Evolutionary conservation across 78 protist genomes (phyloP), one percentile per base, ranked within the genome.

Genomic region (Cavenderia fasciculata): DNA sequence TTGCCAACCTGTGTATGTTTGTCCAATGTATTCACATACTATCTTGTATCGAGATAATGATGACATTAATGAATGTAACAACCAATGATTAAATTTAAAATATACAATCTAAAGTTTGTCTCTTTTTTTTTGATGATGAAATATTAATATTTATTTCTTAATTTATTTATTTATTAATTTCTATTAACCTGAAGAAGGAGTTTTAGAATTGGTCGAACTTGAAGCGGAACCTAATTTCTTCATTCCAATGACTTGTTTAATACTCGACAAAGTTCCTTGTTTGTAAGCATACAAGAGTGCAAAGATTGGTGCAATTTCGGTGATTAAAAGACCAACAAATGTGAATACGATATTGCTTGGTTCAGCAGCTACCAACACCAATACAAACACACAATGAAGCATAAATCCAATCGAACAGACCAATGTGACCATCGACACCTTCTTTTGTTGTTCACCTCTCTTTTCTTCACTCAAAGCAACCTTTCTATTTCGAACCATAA

Each of bases 1-100:
- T 56, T 82, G 90, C 76, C 76, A 82, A 0, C 90, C 90, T 8
- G 79, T 62, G 44, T 68, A 82, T 27, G 63, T 36, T 68, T 46
- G 40, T 27, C 90, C 90, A 18, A 69, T 33, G 68, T 82, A 82
- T 56, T 82, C 90, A 41, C 51, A 82, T 52, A 34, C 62, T 21
- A 82, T 68, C 7, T 68, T 82, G 44, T 82, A 82, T 82, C 90
- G 31, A 38, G 63, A 5, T 56, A 56, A 56, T n/a, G n/a, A 19
- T 56, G n/a, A n/a, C n/a, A n/a, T n/a, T n/a, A n/a, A n/a, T n/a
- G n/a, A n/a, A n/a, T n/a, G n/a, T n/a, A n/a, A n/a, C n/a, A n/a
- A n/a, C n/a, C n/a, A n/a, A n/a, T n/a, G n/a, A n/a, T n/a, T n/a
- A n/a, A n/a, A n/a, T n/a, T n/a, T n/a, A n/a, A n/a, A n/a, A n/a